Conservation (phyloP, 1,284 basidiomycete species). For the Neotropicomus parvogracilis region DNA sequence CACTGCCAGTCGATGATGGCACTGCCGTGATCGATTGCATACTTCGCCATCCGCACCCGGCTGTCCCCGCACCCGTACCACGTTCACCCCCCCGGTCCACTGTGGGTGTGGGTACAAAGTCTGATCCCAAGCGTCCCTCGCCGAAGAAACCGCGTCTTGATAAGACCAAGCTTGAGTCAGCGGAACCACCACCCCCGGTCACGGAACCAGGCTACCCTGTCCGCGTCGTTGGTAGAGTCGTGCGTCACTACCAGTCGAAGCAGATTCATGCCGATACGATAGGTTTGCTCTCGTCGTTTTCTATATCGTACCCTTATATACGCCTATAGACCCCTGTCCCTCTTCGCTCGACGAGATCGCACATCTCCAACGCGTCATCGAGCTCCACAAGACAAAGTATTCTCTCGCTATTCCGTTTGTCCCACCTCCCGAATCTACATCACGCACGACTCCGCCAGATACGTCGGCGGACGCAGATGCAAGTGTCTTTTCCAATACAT, state of each 20-base stretch:
- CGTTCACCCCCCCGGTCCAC: not conserved
- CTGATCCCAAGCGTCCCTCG: conserved; percentile 1
- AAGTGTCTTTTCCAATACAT: conserved; percentile 14
- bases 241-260: conserved; percentile 41
- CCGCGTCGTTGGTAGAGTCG: conserved; percentile 47
- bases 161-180: conserved; percentile 4
- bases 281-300: conserved; percentile 30
- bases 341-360: conserved; percentile 56
- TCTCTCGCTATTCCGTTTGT: conserved; percentile 44
- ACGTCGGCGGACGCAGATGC: not conserved
- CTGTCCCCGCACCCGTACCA: not conserved
- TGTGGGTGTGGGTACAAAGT: conserved; percentile 8
- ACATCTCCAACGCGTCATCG: conserved; percentile 53
- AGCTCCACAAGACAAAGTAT: conserved; percentile 55
- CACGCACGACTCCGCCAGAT: conserved; percentile 5
- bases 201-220: conserved; percentile 49
- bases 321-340: conserved; percentile 39
- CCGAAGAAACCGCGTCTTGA: conserved; percentile 20
- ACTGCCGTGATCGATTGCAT: conserved; percentile 65
- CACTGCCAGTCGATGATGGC: conserved; percentile 64
- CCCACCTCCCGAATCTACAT: conserved; percentile 28
- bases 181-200: conserved; percentile 36
- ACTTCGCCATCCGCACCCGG: conserved; percentile 35
- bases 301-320: not conserved
- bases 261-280: conserved; percentile 47